Evolutionary conservation across 129 eudicot genomes (phyloP), one percentile per base, ranked within the genome.

Genomic region (Chrysanthemum makinoi): DNA sequence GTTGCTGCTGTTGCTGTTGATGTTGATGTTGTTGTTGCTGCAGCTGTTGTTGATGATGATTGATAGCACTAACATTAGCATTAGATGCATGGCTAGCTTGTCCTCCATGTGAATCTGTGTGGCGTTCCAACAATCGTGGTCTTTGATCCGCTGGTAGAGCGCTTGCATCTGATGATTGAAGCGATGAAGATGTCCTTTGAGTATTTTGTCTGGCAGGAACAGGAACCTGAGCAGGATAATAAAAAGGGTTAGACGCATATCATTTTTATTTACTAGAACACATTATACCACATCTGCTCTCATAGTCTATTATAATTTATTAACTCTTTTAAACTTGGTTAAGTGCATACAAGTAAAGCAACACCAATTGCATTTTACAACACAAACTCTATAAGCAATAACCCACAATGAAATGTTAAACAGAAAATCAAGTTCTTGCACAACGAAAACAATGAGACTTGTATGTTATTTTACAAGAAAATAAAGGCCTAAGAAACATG

Each of bases 1-100:
- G 86, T 33, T 85, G 90, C 69, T 84, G 89, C 68, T 81, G 92
- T 3, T 83, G 91, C 26, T 77, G 74, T 22, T 81, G 84, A 68
- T n/a, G n/a, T n/a, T n/a, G n/a, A n/a, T 77, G 73, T 24, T 79
- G 74, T 20, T 77, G 94, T 20, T 77, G 94, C 6, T 83, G 92
- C 24, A 18, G 66, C 18, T 28, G 66, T 6, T 62, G 46, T 18
- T 18, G 30, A 1, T 28, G 46, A 24, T 80, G 77, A 24, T 76
- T 81, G 46, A 65, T 66, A 74, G 73, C 44, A 64, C 87, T 60
- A 80, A 58, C 70, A 78, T 84, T 43, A 14, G 66, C 15, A 39
- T 39, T 39, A 28, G 44, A 5, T 44, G 33, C n/a, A 13, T 62
- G 66, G 48, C 35, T 62, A 11, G 22, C 20, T 62, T 30, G 66